Conservation (phyloP, 805 yeast genomes). For the Candida jianshihensis region DNA sequence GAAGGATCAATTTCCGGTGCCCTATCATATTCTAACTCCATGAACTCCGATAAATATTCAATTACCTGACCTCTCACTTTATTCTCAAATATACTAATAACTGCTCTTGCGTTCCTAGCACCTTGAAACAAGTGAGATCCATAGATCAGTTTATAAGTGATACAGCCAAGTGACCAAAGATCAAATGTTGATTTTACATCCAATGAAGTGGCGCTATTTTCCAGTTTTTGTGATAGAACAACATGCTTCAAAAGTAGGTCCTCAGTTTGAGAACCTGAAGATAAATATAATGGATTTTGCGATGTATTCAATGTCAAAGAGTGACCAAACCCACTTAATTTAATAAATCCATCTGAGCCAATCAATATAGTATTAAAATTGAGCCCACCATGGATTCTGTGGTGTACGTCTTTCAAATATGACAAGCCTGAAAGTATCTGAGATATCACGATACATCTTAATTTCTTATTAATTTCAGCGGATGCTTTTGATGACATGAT, state of each 20-base stretch:
- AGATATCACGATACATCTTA: background rate
- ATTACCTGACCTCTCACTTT: background rate
- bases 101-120: background rate
- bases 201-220: background rate
- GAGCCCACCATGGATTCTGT: slow-evolving; percentile 12
- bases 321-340: slow-evolving; percentile 8
- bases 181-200: slow-evolving; percentile 2
- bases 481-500: background rate
- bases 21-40: background rate
- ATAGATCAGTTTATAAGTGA: slow-evolving; percentile 3
- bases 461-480: background rate
- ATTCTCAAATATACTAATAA: background rate
- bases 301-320: background rate
- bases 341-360: slow-evolving; percentile 5
- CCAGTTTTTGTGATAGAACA: slow-evolving; percentile 1
- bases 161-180: slow-evolving; percentile 10
- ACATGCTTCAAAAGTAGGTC: slow-evolving; percentile 5
- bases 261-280: background rate
- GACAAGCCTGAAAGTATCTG: slow-evolving; percentile 6
- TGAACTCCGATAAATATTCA: background rate
- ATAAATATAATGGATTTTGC: background rate
- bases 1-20: background rate
- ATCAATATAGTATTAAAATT: slow-evolving; percentile 5
- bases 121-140: slow-evolving; percentile 3
- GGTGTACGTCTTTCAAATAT: background rate